Conservation (phyloP, 306 rosid species). For the Begonia loranthoides region DNA sequence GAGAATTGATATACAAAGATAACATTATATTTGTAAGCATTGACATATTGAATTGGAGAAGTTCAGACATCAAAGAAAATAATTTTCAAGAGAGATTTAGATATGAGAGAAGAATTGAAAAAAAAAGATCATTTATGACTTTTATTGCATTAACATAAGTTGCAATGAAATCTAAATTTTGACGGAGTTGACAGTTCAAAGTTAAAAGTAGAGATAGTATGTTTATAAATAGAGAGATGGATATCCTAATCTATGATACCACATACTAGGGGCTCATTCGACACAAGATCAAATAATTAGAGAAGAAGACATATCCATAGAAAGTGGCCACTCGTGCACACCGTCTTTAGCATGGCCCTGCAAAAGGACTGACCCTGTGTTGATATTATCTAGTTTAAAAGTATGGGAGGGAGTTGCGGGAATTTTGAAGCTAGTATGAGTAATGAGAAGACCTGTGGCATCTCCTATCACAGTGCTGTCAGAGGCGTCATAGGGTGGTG, state of each 20-base stretch:
- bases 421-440: neutral
- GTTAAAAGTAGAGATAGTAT: neutral
- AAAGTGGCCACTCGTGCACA: neutral
- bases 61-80: constrained; percentile 1
- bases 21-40: neutral
- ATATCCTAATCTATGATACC: neutral
- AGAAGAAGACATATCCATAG: neutral
- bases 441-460: neutral
- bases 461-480: neutral
- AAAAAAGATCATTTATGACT: too few relatives aligned
- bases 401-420: neutral
- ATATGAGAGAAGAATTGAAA: too few relatives aligned
- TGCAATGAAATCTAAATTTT: neutral
- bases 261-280: neutral
- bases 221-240: neutral
- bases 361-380: neutral
- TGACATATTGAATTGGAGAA: neutral
- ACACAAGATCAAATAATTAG: neutral
- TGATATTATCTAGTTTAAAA: neutral
- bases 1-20: neutral
- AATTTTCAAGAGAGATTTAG: neutral
- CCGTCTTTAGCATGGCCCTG: neutral
- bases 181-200: neutral
- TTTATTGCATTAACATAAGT: neutral
- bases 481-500: neutral